Percentiles rank a stretch among this genome's conserved stretches.
Conservation (phyloP, 2,329 filamentous ascomycete genomes). For the Neopestalotiopsis sp. region DNA sequence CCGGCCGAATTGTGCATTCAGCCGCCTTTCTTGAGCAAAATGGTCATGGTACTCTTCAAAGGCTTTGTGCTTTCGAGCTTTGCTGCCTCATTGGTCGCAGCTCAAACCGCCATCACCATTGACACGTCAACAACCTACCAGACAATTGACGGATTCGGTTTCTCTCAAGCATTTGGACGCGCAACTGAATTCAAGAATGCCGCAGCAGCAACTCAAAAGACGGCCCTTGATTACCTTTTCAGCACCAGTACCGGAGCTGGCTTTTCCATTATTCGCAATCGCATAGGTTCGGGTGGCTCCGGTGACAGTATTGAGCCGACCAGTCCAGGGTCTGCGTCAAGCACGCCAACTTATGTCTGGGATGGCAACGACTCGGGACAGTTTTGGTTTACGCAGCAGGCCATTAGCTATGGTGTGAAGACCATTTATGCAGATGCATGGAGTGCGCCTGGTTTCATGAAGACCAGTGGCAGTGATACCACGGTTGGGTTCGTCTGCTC, state of each 20-base stretch:
- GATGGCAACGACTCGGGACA: constrained; percentile 54
- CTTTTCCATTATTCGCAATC: constrained; percentile 55
- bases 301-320: constrained; percentile 46
- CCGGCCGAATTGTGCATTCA: not conserved
- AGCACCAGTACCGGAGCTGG: constrained; percentile 50
- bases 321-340: constrained; percentile 46
- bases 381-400: constrained; percentile 56
- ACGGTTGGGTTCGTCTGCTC: constrained; percentile 24
- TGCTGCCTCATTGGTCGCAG: constrained; percentile 9
- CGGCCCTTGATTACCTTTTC: constrained; percentile 50
- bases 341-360: constrained; percentile 48
- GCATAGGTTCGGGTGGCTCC: constrained; percentile 45
- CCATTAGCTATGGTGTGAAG: constrained; percentile 43
- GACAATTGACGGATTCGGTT: constrained; percentile 52
- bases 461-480: constrained; percentile 44
- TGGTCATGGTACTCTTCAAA: not conserved
- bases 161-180: constrained; percentile 52
- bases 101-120: constrained; percentile 34
- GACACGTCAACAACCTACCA: constrained; percentile 34
- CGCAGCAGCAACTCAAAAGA: constrained; percentile 34
- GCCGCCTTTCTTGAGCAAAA: not conserved
- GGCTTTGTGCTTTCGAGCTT: not conserved
- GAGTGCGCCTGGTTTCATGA: constrained; percentile 54
- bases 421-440: constrained; percentile 50
- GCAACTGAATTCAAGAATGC: constrained; percentile 46